These are phyloP conservation scores for Botrytis porri DNA, from an alignment of 2,329 filamentous ascomycete species.

Conservation along the genomic window DNA sequence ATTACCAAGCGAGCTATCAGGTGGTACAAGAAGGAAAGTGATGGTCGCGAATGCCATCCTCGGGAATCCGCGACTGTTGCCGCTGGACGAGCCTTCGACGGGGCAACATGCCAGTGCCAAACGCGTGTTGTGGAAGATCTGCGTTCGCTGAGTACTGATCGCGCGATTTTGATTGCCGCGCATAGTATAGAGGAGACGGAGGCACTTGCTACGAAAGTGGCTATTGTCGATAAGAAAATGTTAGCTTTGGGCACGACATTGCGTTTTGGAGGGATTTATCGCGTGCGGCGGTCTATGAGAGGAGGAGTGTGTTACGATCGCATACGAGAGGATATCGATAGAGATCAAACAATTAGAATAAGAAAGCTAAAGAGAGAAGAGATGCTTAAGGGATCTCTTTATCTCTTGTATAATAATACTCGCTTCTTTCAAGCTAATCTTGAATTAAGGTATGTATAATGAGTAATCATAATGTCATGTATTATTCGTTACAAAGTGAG, in stretches of 20 bases:
- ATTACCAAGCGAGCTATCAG: constrained; percentile 36
- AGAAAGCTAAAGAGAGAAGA: no score
- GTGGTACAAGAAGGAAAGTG: constrained; percentile 38
- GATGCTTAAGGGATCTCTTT: no score
- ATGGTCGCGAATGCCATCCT: constrained; percentile 38
- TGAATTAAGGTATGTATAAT: no score
- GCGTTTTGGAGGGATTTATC: background rate
- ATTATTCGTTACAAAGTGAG: no score
- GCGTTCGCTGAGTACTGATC: constrained; percentile 31
- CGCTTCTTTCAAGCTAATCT: no score
- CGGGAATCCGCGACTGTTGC: constrained; percentile 36
- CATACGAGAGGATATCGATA: no score
- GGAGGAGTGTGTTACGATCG: no score
- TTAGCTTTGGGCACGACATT: background rate
- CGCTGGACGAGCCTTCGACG: constrained; percentile 39
- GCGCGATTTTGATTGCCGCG: constrained; percentile 40
- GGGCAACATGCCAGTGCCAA: constrained; percentile 40
- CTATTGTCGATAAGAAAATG: constrained; percentile 27
- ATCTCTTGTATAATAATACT: no score
- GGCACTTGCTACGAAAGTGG: constrained; percentile 41
- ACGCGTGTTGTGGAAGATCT: constrained; percentile 39
- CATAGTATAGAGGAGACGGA: constrained; percentile 34
- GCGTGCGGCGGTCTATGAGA: background rate
- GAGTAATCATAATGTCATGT: no score
- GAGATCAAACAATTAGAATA: no score